A percentile compares a stretch with the other conserved stretches of the same genome.
Conservation (phyloP, 345 rosid genomes). For the Anacardium occidentale region DNA sequence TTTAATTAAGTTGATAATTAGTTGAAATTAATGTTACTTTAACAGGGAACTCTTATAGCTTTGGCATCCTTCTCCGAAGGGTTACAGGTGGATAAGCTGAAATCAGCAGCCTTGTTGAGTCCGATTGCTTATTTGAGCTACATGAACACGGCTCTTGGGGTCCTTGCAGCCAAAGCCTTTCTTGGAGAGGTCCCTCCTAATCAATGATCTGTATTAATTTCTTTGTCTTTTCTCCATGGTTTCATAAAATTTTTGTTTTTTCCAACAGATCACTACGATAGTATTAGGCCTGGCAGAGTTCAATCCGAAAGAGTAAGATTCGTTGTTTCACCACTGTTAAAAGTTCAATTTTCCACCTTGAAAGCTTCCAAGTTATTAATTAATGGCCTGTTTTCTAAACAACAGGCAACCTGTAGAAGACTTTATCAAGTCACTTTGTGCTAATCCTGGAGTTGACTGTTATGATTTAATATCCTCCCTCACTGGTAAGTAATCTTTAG, state of each 20-base stretch:
- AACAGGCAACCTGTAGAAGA: slow-evolving; percentile 47
- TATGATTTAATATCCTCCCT: slow-evolving; percentile 60
- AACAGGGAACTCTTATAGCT: slow-evolving; percentile 78
- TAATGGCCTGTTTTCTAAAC: neutral
- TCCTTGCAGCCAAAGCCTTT: slow-evolving; percentile 60
- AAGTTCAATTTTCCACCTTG: neutral
- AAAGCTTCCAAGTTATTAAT: neutral
- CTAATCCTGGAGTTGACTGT: slow-evolving; percentile 63
- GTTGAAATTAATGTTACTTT: neutral
- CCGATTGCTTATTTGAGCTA: slow-evolving; percentile 90
- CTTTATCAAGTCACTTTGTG: slow-evolving; percentile 55
- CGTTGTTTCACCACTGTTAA: neutral
- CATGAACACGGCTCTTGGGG: slow-evolving; percentile 72
- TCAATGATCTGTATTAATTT: neutral
- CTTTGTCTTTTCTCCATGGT: neutral
- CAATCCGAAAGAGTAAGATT: slow-evolving; percentile 73
- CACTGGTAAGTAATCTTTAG: slow-evolving; percentile 57
- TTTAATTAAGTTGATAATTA: neutral
- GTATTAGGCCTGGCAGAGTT: slow-evolving; percentile 65
- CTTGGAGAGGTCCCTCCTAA: slow-evolving; percentile 68
- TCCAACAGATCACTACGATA: slow-evolving; percentile 48
- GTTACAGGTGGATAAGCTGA: slow-evolving; percentile 51
- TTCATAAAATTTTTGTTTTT: neutral
- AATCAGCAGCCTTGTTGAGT: slow-evolving; percentile 73
- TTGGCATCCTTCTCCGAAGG: slow-evolving; percentile 82